A percentile compares a stretch with the other conserved stretches of the same genome.
Conservation (phyloP, 345 rosid species). For the Salix koriyanagi region DNA sequence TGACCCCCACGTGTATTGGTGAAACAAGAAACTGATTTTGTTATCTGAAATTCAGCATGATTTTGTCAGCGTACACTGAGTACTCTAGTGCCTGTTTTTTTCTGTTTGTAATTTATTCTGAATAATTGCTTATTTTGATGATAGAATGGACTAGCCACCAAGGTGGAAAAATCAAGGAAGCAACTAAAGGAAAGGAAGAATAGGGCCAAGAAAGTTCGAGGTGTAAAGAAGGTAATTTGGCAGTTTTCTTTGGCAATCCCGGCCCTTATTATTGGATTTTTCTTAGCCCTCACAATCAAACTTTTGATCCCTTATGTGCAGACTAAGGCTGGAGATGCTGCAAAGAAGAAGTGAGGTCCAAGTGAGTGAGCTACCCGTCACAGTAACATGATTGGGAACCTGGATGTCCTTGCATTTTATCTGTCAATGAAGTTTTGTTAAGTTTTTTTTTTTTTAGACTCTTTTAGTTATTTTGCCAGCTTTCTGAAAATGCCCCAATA, state of each 20-base stretch:
- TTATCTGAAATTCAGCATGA: neutral
- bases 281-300: neutral
- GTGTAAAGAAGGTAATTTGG: slow-evolving; percentile 25
- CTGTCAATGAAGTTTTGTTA: neutral
- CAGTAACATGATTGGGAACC: neutral
- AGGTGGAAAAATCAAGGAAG: slow-evolving; percentile 33
- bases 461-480: neutral
- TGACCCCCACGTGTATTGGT: neutral
- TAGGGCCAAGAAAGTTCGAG: slow-evolving; percentile 26
- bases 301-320: slow-evolving; percentile 8
- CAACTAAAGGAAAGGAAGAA: slow-evolving; percentile 36
- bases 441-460: neutral
- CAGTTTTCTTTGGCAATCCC: neutral
- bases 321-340: slow-evolving; percentile 41
- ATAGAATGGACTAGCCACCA: slow-evolving; percentile 33
- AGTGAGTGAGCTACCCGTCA: neutral
- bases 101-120: neutral
- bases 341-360: slow-evolving; percentile 33
- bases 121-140: neutral
- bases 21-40: neutral
- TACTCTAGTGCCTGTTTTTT: neutral
- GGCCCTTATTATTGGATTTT: neutral
- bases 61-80: neutral
- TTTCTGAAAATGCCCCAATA: neutral
- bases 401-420: neutral